Evolutionary conservation across 257 asterid species (phyloP).

Genomic region (Solanum raphanifolium): DNA sequence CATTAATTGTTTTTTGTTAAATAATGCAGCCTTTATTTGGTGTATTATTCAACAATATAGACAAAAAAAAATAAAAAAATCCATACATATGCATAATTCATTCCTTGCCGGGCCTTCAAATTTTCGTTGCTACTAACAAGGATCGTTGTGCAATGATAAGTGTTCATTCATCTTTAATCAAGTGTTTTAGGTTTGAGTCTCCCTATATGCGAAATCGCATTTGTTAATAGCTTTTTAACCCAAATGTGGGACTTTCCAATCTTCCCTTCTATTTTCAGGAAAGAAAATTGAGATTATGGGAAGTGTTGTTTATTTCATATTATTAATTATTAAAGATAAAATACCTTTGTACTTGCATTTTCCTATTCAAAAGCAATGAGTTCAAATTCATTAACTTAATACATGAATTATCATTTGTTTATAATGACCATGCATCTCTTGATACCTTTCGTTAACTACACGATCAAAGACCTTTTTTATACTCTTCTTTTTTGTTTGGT

Average conservation of each 20-base stretch:
- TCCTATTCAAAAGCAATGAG: neutral
- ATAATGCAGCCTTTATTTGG: neutral
- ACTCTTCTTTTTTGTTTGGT: neutral
- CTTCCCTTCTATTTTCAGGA: neutral
- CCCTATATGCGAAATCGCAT: rapidly evolving
- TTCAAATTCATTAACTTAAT: neutral
- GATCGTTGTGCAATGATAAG: no score
- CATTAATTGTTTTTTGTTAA: neutral
- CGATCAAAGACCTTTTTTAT: neutral
- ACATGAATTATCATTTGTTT: neutral
- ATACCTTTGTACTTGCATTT: neutral
- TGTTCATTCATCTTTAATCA: no score
- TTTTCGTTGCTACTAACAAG: neutral
- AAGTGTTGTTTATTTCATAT: neutral
- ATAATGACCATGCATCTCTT: neutral
- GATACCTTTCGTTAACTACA: neutral
- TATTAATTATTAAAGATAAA: neutral
- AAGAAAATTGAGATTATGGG: neutral
- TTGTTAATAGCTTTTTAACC: no score
- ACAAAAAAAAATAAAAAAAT: neutral
- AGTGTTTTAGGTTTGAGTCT: no score
- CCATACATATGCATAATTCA: neutral
- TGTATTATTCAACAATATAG: neutral
- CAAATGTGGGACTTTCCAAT: neutral
- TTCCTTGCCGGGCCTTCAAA: neutral